A percentile compares a stretch with the other conserved stretches of the same genome.
Evolutionary conservation across 148 eudicot genomes (phyloP).

Genomic region (Euryodendron excelsum): DNA sequence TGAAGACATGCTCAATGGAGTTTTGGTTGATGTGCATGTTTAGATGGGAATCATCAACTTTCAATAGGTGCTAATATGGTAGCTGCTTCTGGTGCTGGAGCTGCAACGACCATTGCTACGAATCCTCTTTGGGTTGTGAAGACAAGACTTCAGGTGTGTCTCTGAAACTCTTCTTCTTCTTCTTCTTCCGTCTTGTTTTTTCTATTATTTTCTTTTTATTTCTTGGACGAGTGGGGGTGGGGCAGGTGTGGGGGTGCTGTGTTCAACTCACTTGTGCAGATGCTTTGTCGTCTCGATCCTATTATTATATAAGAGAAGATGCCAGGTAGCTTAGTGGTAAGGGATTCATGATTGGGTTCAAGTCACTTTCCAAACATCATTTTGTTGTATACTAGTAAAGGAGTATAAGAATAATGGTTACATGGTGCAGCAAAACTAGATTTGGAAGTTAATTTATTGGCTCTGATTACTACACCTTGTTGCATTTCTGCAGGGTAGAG

Average conservation of each 20-base stretch:
- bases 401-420: neutral
- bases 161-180: neutral
- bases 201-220: too few relatives aligned
- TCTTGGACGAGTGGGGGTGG: neutral
- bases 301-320: neutral
- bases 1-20: neutral
- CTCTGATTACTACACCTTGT: neutral
- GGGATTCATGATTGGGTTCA: neutral
- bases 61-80: slow-evolving; percentile 90
- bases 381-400: neutral
- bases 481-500: neutral
- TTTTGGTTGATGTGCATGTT: slow-evolving; percentile 32
- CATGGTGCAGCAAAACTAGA: neutral
- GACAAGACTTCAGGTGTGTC: slow-evolving; percentile 84
- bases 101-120: slow-evolving; percentile 77
- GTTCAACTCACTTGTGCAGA: neutral
- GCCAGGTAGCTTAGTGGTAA: neutral
- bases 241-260: neutral
- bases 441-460: neutral
- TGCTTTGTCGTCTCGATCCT: neutral
- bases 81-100: slow-evolving; percentile 99
- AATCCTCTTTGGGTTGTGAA: slow-evolving; percentile 99
- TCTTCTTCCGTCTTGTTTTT: neutral
- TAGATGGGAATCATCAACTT: slow-evolving; percentile 74
- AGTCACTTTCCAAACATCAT: neutral